Conservation (phyloP, 306 rosid genomes). For the Castanea crenata region DNA sequence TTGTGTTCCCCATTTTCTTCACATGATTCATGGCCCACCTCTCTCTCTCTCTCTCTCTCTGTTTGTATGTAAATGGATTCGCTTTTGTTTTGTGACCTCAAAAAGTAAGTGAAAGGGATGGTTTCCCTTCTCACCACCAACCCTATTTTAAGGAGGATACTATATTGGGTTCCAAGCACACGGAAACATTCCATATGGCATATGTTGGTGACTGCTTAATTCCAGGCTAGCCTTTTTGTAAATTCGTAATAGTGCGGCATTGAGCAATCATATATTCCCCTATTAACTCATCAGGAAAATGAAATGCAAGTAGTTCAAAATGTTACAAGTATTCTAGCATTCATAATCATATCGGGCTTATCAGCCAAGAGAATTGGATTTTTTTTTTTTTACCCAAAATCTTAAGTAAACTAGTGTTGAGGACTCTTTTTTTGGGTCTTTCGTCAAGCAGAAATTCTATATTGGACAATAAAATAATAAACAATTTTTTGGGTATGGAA, state of each 20-base stretch:
- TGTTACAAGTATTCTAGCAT: too few relatives aligned
- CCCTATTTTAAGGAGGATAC: conserved; percentile 31
- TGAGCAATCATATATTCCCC: neutral
- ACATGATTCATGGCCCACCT: conserved; percentile 31
- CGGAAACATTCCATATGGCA: conserved; percentile 12
- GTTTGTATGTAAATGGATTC: neutral
- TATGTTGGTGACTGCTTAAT: neutral
- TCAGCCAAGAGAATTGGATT: too few relatives aligned
- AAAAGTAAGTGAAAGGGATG: conserved; percentile 57
- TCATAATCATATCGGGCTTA: too few relatives aligned
- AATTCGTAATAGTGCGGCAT: neutral
- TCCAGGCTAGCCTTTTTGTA: neutral
- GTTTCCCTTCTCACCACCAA: conserved; percentile 14
- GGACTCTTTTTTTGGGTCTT: too few relatives aligned
- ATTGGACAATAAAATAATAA: too few relatives aligned
- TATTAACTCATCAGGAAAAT: neutral
- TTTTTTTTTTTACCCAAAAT: too few relatives aligned
- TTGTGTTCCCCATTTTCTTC: conserved; percentile 36
- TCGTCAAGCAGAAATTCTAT: too few relatives aligned
- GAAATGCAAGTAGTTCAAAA: neutral
- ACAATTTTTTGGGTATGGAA: too few relatives aligned
- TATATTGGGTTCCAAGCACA: conserved; percentile 1
- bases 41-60: neutral
- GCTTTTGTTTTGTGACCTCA: conserved; percentile 13
- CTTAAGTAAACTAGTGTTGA: too few relatives aligned